phyloP scores from a whole-genome alignment of 2,329 filamentous ascomycete species.

The Fusarium musae region DNA sequence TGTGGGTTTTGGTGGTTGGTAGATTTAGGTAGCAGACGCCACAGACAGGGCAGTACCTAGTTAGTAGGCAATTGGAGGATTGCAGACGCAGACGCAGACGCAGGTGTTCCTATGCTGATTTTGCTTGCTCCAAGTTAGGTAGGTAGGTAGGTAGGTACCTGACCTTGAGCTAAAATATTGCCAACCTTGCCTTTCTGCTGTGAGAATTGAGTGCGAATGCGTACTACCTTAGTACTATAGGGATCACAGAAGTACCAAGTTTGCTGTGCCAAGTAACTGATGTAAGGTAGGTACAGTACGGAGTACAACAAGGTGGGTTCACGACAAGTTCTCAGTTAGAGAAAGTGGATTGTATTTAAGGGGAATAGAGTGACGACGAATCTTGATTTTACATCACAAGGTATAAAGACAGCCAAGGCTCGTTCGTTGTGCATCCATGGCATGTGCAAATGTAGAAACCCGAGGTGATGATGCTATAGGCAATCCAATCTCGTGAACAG shows the following conservation, averaged over 20 bases:
- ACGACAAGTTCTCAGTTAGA: slow-evolving; percentile 8
- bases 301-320: slow-evolving; percentile 16
- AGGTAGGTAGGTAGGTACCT: neutral
- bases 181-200: neutral
- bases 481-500: slow-evolving; percentile 5
- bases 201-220: slow-evolving; percentile 1
- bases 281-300: slow-evolving; percentile 13
- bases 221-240: neutral
- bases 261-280: slow-evolving; percentile 8
- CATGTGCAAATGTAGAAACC: slow-evolving; percentile 28
- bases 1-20: slow-evolving; percentile 29
- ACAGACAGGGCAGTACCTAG: slow-evolving; percentile 18
- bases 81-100: neutral
- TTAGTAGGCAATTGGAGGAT: slow-evolving; percentile 15
- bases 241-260: neutral
- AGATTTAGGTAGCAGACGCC: slow-evolving; percentile 19
- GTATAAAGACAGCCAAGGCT: slow-evolving; percentile 3
- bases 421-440: neutral
- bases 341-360: slow-evolving; percentile 17
- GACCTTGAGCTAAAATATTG: neutral
- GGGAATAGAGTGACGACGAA: slow-evolving; percentile 1
- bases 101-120: neutral
- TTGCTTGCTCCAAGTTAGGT: neutral
- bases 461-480: slow-evolving; percentile 13
- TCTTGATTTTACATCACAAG: neutral